A percentile compares a stretch with the other conserved stretches of the same genome.
These are phyloP conservation scores for Neonectria magnoliae DNA, from an alignment of 2,329 filamentous ascomycete species.

Conservation along the genomic window DNA sequence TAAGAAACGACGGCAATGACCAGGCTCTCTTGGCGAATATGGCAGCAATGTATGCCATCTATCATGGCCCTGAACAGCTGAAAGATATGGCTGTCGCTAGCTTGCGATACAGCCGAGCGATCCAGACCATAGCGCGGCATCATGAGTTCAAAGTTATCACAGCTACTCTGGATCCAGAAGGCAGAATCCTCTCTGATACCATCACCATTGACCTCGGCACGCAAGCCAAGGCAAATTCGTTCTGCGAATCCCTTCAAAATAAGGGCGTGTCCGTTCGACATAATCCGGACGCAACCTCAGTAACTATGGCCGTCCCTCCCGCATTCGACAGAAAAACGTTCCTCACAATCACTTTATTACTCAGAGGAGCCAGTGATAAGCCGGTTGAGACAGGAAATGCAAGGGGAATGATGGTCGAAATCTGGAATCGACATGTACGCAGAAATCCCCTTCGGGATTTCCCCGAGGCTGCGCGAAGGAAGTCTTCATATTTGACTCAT, in stretches of 20 bases:
- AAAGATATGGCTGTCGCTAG: conserved; percentile 84
- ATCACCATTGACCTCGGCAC: conserved; percentile 68
- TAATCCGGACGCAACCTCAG: neutral
- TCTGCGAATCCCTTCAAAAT: neutral
- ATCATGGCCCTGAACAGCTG: conserved; percentile 87
- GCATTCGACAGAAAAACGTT: neutral
- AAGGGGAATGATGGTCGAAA: neutral
- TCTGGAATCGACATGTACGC: neutral
- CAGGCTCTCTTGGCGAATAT: conserved; percentile 95
- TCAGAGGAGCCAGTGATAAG: neutral
- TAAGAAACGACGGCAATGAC: conserved; percentile 96
- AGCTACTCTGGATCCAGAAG: conserved; percentile 64
- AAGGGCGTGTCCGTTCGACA: neutral
- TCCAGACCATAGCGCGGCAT: conserved; percentile 71
- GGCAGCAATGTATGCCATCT: conserved; percentile 93
- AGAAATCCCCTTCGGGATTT: conserved; percentile 41
- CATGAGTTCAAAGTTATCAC: conserved; percentile 72
- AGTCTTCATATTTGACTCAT: conserved; percentile 82
- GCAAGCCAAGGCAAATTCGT: neutral
- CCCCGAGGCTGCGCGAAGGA: conserved; percentile 72
- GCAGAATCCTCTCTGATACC: conserved; percentile 79
- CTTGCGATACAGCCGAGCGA: conserved; percentile 74
- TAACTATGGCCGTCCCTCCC: neutral
- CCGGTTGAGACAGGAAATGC: neutral
- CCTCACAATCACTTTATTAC: neutral